Percentiles rank a stretch among this genome's conserved stretches.
Conservation (phyloP, 306 rosid genomes). For the Benincasa hispida region DNA sequence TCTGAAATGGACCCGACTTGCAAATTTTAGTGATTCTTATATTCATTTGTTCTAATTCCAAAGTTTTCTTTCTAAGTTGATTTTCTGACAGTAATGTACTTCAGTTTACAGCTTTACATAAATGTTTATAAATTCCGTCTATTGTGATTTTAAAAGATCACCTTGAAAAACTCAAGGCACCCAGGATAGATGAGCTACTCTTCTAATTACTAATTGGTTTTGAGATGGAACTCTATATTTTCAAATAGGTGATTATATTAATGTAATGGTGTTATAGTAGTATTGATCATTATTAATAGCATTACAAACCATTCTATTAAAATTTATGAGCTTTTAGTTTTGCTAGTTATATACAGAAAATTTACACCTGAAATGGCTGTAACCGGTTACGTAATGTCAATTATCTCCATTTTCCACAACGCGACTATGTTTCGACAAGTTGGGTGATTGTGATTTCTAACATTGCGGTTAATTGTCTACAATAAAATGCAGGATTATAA, state of each 20-base stretch:
- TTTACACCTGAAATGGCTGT: neutral
- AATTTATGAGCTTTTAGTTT: neutral
- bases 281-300: neutral
- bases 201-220: too few relatives aligned
- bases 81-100: neutral
- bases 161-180: too few relatives aligned
- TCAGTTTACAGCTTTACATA: neutral
- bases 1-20: neutral
- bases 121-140: neutral
- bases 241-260: neutral
- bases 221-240: too few relatives aligned
- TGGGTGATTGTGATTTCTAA: neutral
- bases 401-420: neutral
- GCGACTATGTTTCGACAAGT: neutral
- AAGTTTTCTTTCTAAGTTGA: too few relatives aligned
- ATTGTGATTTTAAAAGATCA: neutral
- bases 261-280: neutral
- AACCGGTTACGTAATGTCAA: neutral
- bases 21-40: neutral
- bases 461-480: neutral
- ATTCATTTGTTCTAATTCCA: neutral
- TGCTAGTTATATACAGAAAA: too few relatives aligned
- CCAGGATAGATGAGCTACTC: too few relatives aligned
- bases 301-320: neutral
- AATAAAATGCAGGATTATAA: slow-evolving; percentile 28